Evolutionary conservation across 768 basidiomycete genomes (phyloP).

Genomic region (Russula sp.): DNA sequence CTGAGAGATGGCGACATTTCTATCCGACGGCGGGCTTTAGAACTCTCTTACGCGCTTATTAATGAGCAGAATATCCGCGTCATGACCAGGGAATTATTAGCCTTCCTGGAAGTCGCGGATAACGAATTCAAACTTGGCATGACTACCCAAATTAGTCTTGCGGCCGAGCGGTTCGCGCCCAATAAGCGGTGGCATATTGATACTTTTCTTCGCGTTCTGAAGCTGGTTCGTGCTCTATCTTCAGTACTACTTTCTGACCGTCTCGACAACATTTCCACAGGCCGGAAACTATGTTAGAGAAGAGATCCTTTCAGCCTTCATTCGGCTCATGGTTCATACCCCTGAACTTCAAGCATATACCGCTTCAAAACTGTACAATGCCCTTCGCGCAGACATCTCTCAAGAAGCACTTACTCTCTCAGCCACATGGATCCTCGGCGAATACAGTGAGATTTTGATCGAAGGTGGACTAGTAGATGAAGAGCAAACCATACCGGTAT

Average conservation of each 20-base stretch:
- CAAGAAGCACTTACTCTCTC: slow-evolving; percentile 94
- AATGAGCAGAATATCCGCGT: slow-evolving; percentile 93
- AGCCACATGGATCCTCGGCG: slow-evolving; percentile 94
- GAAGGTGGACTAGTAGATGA: slow-evolving; percentile 81
- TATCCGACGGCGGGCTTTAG: slow-evolving; percentile 92
- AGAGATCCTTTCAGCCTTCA: slow-evolving; percentile 92
- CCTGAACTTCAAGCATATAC: slow-evolving; percentile 97
- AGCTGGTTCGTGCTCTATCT: slow-evolving; percentile 58
- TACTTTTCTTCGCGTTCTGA: slow-evolving; percentile 88
- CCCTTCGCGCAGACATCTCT: slow-evolving; percentile 87
- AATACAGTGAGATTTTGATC: slow-evolving; percentile 88
- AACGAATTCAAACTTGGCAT: slow-evolving; percentile 98
- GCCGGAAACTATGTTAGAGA: slow-evolving; percentile 98
- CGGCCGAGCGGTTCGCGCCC: slow-evolving; percentile 94
- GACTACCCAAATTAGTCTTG: slow-evolving; percentile 95
- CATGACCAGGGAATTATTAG: slow-evolving; percentile 86
- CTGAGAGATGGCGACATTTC: slow-evolving; percentile 99
- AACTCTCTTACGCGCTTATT: slow-evolving; percentile 94
- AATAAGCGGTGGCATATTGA: slow-evolving; percentile 99
- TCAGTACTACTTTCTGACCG: background rate
- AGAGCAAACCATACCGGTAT: slow-evolving; percentile 66
- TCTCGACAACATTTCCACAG: slow-evolving; percentile 41
- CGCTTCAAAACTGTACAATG: slow-evolving; percentile 83
- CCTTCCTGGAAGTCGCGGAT: slow-evolving; percentile 97
- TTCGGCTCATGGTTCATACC: slow-evolving; percentile 93